Percentiles rank a stretch among this genome's conserved stretches.
phyloP scores from a whole-genome alignment of 2,329 filamentous ascomycete genomes.

The Phyllosticta citribraziliensis region DNA sequence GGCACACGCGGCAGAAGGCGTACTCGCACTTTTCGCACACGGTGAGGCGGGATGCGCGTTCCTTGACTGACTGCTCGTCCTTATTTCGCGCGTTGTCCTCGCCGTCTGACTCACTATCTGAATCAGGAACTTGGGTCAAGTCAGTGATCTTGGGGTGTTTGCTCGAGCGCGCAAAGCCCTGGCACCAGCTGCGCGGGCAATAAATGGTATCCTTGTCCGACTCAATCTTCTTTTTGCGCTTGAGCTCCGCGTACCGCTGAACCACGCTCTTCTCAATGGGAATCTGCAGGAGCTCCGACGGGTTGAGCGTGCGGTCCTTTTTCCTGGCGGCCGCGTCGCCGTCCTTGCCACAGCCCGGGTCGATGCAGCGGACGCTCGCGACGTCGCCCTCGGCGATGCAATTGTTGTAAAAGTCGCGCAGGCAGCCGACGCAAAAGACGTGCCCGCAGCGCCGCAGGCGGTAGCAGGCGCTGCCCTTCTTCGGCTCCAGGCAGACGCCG shows the following conservation, averaged over 20 bases:
- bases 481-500: constrained; percentile 81
- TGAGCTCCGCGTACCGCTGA: constrained; percentile 77
- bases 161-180: constrained; percentile 63
- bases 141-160: constrained; percentile 39
- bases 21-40: constrained; percentile 85
- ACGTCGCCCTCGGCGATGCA: constrained; percentile 82
- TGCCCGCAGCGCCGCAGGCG: constrained; percentile 75
- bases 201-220: constrained; percentile 87
- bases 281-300: constrained; percentile 61
- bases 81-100: constrained; percentile 28
- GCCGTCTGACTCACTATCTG: constrained; percentile 28
- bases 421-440: constrained; percentile 81
- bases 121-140: constrained; percentile 29
- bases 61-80: constrained; percentile 20
- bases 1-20: constrained; percentile 73
- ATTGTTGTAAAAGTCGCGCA: constrained; percentile 81
- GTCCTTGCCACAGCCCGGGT: constrained; percentile 66
- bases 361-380: constrained; percentile 66
- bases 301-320: constrained; percentile 59
- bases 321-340: constrained; percentile 34
- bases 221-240: constrained; percentile 87
- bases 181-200: constrained; percentile 86
- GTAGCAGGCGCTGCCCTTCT: constrained; percentile 77
- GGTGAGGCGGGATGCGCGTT: constrained; percentile 44
- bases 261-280: constrained; percentile 54